phyloP scores from a whole-genome alignment of 306 rosid genomes.

The Cucurbita pepo region DNA sequence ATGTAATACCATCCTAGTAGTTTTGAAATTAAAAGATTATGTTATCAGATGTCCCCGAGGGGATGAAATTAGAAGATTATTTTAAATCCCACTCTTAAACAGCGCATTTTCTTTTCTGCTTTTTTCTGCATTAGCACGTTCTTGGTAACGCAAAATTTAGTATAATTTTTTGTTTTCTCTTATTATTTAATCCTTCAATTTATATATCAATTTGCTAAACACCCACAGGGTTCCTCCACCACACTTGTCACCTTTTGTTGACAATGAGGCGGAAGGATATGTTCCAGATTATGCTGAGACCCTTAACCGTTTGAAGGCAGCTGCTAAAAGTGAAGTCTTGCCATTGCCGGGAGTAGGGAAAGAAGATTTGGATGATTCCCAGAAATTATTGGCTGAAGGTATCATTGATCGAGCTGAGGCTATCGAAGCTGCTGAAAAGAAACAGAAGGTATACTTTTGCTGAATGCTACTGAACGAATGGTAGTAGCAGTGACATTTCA shows the following conservation, averaged over 20 bases:
- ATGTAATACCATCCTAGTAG: neutral
- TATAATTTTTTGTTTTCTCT: neutral
- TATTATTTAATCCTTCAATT: neutral
- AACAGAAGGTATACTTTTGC: slow-evolving; percentile 36
- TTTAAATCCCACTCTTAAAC: neutral
- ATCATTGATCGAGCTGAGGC: slow-evolving; percentile 69
- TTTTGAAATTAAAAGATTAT: neutral
- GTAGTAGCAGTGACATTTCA: neutral
- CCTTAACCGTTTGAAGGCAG: slow-evolving; percentile 53
- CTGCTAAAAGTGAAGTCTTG: slow-evolving; percentile 54
- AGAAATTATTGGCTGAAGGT: slow-evolving; percentile 54
- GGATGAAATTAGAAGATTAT: too few relatives aligned
- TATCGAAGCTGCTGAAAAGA: slow-evolving; percentile 59
- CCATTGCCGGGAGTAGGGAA: slow-evolving; percentile 63
- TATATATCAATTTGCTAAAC: neutral
- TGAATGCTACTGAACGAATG: neutral
- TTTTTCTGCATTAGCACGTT: neutral
- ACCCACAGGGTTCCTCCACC: slow-evolving; percentile 70
- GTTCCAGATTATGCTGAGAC: slow-evolving; percentile 90
- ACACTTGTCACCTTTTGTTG: slow-evolving; percentile 81
- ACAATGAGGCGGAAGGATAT: slow-evolving; percentile 64
- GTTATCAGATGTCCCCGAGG: neutral
- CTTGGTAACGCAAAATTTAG: neutral
- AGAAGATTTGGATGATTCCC: slow-evolving; percentile 73
- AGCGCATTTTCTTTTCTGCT: neutral